Conservation (phyloP, 1,284 basidiomycete genomes). For the Ustilago curta region DNA sequence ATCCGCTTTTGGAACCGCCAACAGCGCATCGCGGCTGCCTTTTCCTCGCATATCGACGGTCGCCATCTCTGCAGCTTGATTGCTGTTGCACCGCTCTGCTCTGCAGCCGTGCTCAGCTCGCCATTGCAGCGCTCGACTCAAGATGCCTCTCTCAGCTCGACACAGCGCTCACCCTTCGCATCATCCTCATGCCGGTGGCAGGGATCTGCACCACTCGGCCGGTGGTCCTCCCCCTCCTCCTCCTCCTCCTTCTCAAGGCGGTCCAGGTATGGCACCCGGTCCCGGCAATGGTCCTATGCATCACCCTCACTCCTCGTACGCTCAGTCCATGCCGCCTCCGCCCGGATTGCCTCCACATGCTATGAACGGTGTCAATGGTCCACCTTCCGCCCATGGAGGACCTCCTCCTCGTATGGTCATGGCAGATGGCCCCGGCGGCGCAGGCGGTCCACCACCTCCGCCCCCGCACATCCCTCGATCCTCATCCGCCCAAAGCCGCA, state of each 20-base stretch:
- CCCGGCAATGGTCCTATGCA: conserved; percentile 42
- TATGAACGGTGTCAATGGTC: conserved; percentile 46
- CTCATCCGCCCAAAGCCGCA: conserved; percentile 45
- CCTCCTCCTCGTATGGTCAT: conserved; percentile 51
- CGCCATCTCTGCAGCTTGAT: neutral
- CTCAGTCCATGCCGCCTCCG: conserved; percentile 51
- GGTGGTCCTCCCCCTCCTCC: conserved; percentile 39
- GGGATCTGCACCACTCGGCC: conserved; percentile 29
- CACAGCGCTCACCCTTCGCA: conserved; percentile 45
- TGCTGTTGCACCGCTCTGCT: conserved; percentile 5
- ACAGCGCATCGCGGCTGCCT: neutral
- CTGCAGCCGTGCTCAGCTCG: conserved; percentile 11
- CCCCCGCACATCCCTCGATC: conserved; percentile 51
- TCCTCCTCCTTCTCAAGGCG: conserved; percentile 38
- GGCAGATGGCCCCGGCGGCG: conserved; percentile 33
- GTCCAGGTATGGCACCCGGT: conserved; percentile 32
- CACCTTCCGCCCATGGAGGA: conserved; percentile 23
- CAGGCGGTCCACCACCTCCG: conserved; percentile 36
- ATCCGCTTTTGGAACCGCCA: neutral
- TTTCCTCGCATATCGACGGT: neutral
- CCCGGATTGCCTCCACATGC: conserved; percentile 46
- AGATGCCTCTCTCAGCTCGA: conserved; percentile 47
- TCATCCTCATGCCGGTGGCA: conserved; percentile 38
- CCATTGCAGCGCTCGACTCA: neutral
- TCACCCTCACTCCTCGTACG: conserved; percentile 46